Evolutionary conservation across 2,329 filamentous ascomycete species (phyloP), one percentile per base, ranked within the genome.

Genomic region (Torrubiellomyces zombiae): DNA sequence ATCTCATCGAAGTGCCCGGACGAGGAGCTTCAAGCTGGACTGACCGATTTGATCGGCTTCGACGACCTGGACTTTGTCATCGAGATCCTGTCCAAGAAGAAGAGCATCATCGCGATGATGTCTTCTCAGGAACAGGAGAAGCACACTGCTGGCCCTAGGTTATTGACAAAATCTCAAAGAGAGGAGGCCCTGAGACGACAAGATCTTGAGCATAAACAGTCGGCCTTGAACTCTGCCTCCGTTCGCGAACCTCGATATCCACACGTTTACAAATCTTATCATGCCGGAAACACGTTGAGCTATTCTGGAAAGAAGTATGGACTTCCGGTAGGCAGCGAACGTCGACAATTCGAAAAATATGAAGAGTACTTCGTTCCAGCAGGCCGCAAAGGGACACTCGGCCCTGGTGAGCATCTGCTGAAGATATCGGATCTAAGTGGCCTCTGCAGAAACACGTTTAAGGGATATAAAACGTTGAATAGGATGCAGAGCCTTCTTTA

Each of bases 401-500:
- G 68, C 9, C 65, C 61, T 2, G 73, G 76, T 4, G 77, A 79
- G 39, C 81, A 70, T 40, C 63, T 95, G 9, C 58, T 98, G 12
- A 57, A 72, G 16, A 86, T 98, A 31, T 58, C 65, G 6, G 77
- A 83, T 4, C 64, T 98, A 57, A 89, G 98, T 47, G 82, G 80
- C 0, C 61, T 98, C 15, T 98, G 89, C 40, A 67, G 71, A 32
- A 71, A 68, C n/a, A 98, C 89, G 0, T 98, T 98, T 56, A 80
- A 76, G 43, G 85, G 85, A 0, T 98, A 98, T 59, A 86, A 85
- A 51, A 56, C 78, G 3, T 64, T 98, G 31, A 98, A 98, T 44
- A 76, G 91, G 15, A 98, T 98, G 91, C 89, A 98, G 55, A 95
- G 85, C 47, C 60, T 98, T 23, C 80, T 95, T 1, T 93, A 93